Percentiles rank a stretch among this genome's conserved stretches.
phyloP scores from a whole-genome alignment of 176 grass and related monocot genomes.

The Oryza brachyantha region DNA sequence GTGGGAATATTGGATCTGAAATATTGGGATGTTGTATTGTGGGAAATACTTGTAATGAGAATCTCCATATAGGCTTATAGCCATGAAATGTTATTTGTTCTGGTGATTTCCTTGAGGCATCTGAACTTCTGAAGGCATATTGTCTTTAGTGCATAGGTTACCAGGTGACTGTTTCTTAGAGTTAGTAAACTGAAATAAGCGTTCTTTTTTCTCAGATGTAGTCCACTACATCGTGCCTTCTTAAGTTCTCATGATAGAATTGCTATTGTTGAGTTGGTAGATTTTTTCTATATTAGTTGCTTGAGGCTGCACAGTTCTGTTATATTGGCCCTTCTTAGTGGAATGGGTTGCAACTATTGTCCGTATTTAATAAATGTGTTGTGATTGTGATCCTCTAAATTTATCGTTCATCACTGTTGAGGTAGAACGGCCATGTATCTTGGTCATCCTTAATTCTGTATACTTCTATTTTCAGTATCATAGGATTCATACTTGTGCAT shows the following conservation, averaged over 20 bases:
- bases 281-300: not conserved
- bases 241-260: not conserved
- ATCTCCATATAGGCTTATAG: not conserved
- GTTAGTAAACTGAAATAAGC: not conserved
- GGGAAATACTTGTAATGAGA: not conserved
- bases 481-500: not conserved
- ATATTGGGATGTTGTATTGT: not conserved
- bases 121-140: not conserved
- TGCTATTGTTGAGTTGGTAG: not conserved
- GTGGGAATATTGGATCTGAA: not conserved
- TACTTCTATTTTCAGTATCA: not conserved
- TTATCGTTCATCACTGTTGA: not conserved
- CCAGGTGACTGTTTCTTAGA: not conserved
- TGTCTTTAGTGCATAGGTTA: not conserved
- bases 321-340: not conserved
- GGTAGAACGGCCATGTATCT: not conserved
- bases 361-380: not conserved
- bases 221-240: not conserved
- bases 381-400: not conserved
- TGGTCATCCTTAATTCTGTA: not conserved
- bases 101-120: not conserved
- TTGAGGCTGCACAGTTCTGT: slow-evolving; percentile 16
- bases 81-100: not conserved
- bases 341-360: not conserved
- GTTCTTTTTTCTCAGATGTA: not conserved